Evolutionary conservation across 805 yeast species (phyloP), one percentile per base, ranked within the genome.

Genomic region (Debaryomyces maramus): DNA sequence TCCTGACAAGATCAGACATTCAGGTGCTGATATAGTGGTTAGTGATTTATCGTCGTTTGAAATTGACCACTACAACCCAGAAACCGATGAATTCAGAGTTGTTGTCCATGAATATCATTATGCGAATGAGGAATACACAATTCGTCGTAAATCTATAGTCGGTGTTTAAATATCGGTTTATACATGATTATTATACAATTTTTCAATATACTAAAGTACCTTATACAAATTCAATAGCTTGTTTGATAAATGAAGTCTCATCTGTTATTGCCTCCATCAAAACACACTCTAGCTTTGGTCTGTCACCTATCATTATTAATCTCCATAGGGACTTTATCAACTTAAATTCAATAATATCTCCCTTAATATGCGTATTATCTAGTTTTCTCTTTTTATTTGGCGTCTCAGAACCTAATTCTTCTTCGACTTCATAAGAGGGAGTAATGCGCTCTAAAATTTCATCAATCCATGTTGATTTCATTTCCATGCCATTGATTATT

Each of bases 301-400:
- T 42, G 17, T 51, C 44, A 1, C 60, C 63, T 14, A 60, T 46
- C 45, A 53, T 46, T 15, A 53, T 37, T 23, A 65, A 36, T 16
- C 63, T 56, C 79, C 79, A 77, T 41, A 71, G 66, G 2, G 78
- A 68, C 42, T 61, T 64, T 10, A 60, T 43, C 5, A 78, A 30
- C 37, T 63, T 64, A 32, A 77, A 59, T 39, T 71, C 74, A n/a
- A 76, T 63, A 3, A 70, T 55, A 30, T 68, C 73, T 3, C 73
- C 73, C 24, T 34, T 33, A 6, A 47, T 24, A n/a, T n/a, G n/a
- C 5, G 32, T 40, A 15, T 32, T 36, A 24, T 34, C 16, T 8
- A 31, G 7, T 36, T 37, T 48, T 38, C 51, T 35, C 32, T 46
- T 50, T 31, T 47, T 52, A 8, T 26, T 20, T 17, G 21, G 38